Percentiles rank a stretch among this genome's conserved stretches.
These are phyloP conservation scores for Neurospora sp. DNA, from an alignment of 495 filamentous ascomycete genomes.

Conservation along the genomic window DNA sequence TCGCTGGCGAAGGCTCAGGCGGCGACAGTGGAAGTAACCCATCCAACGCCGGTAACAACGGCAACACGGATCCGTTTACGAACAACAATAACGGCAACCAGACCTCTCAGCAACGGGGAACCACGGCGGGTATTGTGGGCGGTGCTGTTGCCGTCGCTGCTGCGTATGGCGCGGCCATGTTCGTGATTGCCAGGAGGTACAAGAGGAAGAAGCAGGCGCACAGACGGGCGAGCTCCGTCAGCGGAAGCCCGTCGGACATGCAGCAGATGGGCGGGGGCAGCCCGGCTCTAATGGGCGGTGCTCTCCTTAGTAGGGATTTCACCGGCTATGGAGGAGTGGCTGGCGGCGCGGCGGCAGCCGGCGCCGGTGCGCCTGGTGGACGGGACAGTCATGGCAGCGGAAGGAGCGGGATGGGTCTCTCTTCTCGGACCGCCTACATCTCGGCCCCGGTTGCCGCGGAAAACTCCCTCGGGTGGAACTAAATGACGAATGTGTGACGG, in stretches of 20 bases:
- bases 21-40: constrained; percentile 16
- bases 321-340: constrained; percentile 36
- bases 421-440: constrained; percentile 60
- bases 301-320: constrained; percentile 38
- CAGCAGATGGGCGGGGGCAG: constrained; percentile 48
- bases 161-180: constrained; percentile 98
- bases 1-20: constrained; percentile 23
- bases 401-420: constrained; percentile 62
- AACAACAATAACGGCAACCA: constrained; percentile 28
- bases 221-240: constrained; percentile 63
- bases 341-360: constrained; percentile 40
- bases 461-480: constrained; percentile 98
- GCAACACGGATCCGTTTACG: constrained; percentile 31
- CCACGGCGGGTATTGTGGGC: constrained; percentile 75
- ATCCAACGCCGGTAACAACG: constrained; percentile 11
- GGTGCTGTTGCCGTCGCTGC: constrained; percentile 71
- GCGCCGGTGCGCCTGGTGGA: constrained; percentile 52
- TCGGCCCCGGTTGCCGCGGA: constrained; percentile 87
- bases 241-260: constrained; percentile 38
- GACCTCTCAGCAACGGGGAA: constrained; percentile 50
- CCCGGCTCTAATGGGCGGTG: constrained; percentile 46
- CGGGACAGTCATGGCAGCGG: constrained; percentile 42
- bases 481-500: constrained; percentile 29
- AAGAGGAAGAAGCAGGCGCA: constrained; percentile 77
- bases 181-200: constrained; percentile 88